Base-by-base conservation (phyloP, 2,329 filamentous ascomycete species). In the Mycogone perniciosa region DNA sequence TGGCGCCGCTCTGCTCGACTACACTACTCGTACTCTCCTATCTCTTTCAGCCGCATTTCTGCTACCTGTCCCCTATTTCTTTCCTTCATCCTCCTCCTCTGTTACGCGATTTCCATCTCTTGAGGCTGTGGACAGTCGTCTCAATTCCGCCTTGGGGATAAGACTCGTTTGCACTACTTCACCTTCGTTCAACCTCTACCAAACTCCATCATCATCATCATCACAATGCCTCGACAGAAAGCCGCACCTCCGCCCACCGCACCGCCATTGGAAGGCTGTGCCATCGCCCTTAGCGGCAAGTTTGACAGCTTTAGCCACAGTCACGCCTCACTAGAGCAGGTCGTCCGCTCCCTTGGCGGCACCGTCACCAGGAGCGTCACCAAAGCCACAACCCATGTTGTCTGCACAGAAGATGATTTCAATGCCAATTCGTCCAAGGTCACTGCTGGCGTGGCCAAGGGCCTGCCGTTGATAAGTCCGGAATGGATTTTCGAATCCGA, bases 401-500 rank as follows among this genome's bases (percentile, higher is more conserved):
- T 86, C 44, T 75, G 76, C n/a, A 79, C 74, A 0, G 67, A 76
- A 6, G 66, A 71, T 7, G 80, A 84, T 54, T 77, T 71, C 55
- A 65, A 74, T 6, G 76, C 73, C 41, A 64, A 65, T 1, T 74
- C 75, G 0, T 62, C 67, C 40, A 85, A 85, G 60, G 75, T 79
- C 56, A 70, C 69, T 57, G 65, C 76, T 11, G 78, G 74, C 4
- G 63, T 70, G 7, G 57, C 70, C 9, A 69, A 74, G 33, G 69
- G 64, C 20, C 66, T 85, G 9, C 73, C 73, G 3, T 73, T 88
- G 42, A 75, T 89, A 29, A 72, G 67, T 7, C 63, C 84, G 0
- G 67, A 77, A 10, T 89, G 86, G 86, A 67, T 84, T n/a, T 56
- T 77, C 2, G 75, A 82, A n/a, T 82, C 75, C 26, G 67, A 77